phyloP scores from a whole-genome alignment of 495 filamentous ascomycete species.

The Talaromyces thailandensis region DNA sequence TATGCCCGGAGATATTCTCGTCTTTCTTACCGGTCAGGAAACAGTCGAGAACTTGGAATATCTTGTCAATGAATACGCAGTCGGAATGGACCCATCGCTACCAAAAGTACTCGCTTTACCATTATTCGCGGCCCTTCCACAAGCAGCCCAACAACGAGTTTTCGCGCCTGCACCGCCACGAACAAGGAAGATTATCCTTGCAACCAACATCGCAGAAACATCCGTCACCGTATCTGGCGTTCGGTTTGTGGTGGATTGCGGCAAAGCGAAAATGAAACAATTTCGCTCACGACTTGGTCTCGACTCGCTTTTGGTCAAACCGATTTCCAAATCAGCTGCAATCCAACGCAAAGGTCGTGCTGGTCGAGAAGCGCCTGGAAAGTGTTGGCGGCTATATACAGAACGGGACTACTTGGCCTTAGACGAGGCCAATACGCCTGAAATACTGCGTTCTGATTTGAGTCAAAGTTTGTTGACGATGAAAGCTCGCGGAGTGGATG shows the following conservation, averaged over 20 bases:
- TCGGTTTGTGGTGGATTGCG: slow-evolving; percentile 83
- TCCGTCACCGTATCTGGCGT: slow-evolving; percentile 95
- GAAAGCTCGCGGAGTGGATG: slow-evolving; percentile 82
- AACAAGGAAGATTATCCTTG: slow-evolving; percentile 82
- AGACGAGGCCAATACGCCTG: slow-evolving; percentile 68
- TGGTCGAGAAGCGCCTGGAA: slow-evolving; percentile 82
- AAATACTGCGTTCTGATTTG: slow-evolving; percentile 86
- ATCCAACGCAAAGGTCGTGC: slow-evolving; percentile 90
- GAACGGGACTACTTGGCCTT: slow-evolving; percentile 64
- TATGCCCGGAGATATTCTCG: slow-evolving; percentile 85
- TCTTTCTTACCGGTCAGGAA: slow-evolving; percentile 91
- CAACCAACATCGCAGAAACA: slow-evolving; percentile 97
- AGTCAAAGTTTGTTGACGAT: slow-evolving; percentile 81
- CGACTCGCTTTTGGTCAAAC: slow-evolving; percentile 83
- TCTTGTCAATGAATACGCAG: slow-evolving; percentile 70
- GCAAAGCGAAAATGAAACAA: slow-evolving; percentile 89
- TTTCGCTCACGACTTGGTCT: slow-evolving; percentile 78
- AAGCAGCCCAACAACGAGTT: slow-evolving; percentile 72
- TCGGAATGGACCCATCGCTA: slow-evolving; percentile 57
- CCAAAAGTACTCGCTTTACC: slow-evolving; percentile 69
- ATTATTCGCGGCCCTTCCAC: slow-evolving; percentile 63
- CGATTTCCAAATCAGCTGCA: slow-evolving; percentile 87
- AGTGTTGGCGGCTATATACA: slow-evolving; percentile 87
- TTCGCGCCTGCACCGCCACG: slow-evolving; percentile 67
- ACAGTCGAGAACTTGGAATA: slow-evolving; percentile 77